A percentile compares a stretch with the other conserved stretches of the same genome.
These are phyloP conservation scores for Fonsecaea monophora DNA, from an alignment of 2,329 filamentous ascomycete species.

Conservation along the genomic window DNA sequence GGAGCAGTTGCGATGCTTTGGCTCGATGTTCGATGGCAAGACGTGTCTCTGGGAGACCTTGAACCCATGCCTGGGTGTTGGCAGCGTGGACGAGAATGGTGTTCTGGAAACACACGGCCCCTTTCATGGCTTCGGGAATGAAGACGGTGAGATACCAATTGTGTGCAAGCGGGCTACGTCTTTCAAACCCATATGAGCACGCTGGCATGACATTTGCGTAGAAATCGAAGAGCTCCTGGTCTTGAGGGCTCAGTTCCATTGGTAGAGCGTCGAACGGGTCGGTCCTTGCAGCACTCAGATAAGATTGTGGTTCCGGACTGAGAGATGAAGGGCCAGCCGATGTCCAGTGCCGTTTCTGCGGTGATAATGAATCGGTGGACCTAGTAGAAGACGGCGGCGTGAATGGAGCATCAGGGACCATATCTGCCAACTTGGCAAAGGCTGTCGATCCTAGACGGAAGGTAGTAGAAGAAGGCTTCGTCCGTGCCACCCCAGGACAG, in stretches of 20 bases:
- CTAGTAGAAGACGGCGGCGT: constrained; percentile 19
- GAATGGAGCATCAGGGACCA: constrained; percentile 18
- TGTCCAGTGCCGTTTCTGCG: constrained; percentile 1
- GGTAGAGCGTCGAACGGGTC: constrained; percentile 50
- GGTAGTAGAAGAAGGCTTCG: background rate
- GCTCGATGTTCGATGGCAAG: constrained; percentile 45
- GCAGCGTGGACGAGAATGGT: constrained; percentile 50
- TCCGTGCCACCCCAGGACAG: background rate
- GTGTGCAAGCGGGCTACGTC: constrained; percentile 45
- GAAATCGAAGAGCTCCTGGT: constrained; percentile 48
- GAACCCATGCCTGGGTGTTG: constrained; percentile 49
- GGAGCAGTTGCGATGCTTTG: constrained; percentile 46
- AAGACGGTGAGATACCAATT: constrained; percentile 51
- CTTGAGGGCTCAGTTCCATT: constrained; percentile 44
- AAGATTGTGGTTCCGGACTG: constrained; percentile 43
- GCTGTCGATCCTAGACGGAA: constrained; percentile 24
- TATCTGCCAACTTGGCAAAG: constrained; percentile 30
- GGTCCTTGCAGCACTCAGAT: constrained; percentile 48
- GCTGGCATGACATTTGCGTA: constrained; percentile 51
- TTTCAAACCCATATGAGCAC: constrained; percentile 49
- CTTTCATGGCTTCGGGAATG: constrained; percentile 51
- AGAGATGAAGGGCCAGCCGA: constrained; percentile 19
- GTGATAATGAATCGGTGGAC: constrained; percentile 17
- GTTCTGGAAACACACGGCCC: constrained; percentile 48
- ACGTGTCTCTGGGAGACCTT: constrained; percentile 44